These are phyloP conservation scores for Leishmania turanica DNA, from an alignment of 208 protist species.

Conservation along the genomic window DNA sequence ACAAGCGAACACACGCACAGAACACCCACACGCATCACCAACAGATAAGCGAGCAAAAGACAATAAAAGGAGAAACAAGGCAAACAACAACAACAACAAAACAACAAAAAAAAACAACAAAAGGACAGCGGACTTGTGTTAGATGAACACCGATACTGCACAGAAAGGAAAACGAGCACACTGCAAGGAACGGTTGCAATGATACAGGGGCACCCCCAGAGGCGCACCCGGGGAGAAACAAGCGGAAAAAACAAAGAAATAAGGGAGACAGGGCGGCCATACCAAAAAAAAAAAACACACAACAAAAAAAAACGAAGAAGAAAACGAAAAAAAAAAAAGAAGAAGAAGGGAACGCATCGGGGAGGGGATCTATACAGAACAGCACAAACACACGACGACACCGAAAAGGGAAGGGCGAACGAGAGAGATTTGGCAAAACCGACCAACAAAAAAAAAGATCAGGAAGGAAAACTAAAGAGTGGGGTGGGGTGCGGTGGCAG, in stretches of 20 bases:
- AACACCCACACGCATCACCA: not conserved
- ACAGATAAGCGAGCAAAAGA: not conserved
- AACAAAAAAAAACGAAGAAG: not conserved
- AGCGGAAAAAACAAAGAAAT: not conserved
- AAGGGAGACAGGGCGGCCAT: not conserved
- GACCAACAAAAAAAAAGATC: slow-evolving; percentile 6
- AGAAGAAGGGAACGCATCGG: not conserved
- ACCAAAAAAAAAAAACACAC: not conserved
- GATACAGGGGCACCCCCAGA: not conserved
- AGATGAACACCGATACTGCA: not conserved
- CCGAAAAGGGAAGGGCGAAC: not conserved
- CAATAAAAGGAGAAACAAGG: not conserved
- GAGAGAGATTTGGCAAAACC: not conserved
- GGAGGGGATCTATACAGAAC: not conserved
- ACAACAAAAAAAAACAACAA: too few species aligned
- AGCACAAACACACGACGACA: not conserved
- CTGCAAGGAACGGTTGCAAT: not conserved
- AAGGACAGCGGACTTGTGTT: not conserved
- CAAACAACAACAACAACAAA: too few species aligned
- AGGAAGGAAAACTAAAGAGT: not conserved
- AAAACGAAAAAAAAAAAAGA: not conserved
- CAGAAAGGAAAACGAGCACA: not conserved
- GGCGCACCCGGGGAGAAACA: not conserved
- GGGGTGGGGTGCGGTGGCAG: not conserved
- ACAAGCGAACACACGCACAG: not conserved